Base-by-base conservation (phyloP, 306 rosid genomes). In the Styphnolobium japonicum region DNA sequence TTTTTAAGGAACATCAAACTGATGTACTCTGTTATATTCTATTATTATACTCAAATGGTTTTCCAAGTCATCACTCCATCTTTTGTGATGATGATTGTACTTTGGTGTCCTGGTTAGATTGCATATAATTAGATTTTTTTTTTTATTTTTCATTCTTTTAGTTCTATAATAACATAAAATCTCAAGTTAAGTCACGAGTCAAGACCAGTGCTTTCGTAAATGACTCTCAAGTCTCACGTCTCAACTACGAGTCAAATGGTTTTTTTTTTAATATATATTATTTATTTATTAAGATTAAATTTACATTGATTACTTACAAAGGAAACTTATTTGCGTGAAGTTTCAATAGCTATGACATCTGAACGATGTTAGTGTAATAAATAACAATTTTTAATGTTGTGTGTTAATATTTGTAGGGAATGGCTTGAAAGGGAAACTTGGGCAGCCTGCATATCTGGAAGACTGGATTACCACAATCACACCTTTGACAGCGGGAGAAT, bases 391-490 rank as follows among this genome's bases (percentile, higher is more conserved):
- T 45, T 4, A 56, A 29, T 64, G 43, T 4, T 33, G 10, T 52
- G 1, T 67, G 43, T 74, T 36, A 22, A 31, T 40, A 31, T 34
- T 68, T 75, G 60, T 16, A 93, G 97, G 33, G 29, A 89, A 89
- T 64, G 88, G 73, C 4, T 71, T 66, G 69, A 83, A 75, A 67
- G 97, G 94, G 23, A 90, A 78, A 64, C 51, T 87, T 43, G 98
- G 97, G 18, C 84, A 84, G 67, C 77, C 85, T 9, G 95, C 91
- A 33, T 77, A 82, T 66, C 71, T 93, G 75, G 87, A 92, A 83
- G 43, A 83, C 1, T 93, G 97, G 98, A 61, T 83, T 10, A 80
- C 74, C 16, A 73, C 87, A 23, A 6, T 79, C 3, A 78, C 91
- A 37, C 79, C 88, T 8, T 39, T 91, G 52, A 12, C 64, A 8